Base-by-base conservation (phyloP, 306 rosid genomes). In the Hylodesmum podocarpum region DNA sequence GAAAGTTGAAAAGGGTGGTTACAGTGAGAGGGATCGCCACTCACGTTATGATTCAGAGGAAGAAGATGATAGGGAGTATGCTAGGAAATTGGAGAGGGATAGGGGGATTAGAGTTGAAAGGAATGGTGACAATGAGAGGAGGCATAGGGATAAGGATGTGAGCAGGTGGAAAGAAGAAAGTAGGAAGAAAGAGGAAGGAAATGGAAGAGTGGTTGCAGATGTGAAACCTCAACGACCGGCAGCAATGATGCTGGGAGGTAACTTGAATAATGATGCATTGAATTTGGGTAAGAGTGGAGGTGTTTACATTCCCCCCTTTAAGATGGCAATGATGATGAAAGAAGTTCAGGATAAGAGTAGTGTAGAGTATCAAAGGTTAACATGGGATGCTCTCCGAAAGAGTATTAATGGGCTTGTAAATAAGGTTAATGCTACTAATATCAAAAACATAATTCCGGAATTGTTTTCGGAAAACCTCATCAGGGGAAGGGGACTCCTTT, bases 351-450 rank as follows among this genome's bases (percentile, higher is more conserved):
- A 95, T 47, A 95, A 95, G 79, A 89, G 96, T 70, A 92, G 98
- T 41, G 58, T 81, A 10, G 93, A 95, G 62, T 95, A 95, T 79
- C 98, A 95, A 69, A 78, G 97, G 5, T 72, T 95, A 77, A 95
- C 97, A n/a, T 95, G 97, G 97, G 98, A 95, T 83, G 96, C 97
- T 44, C 86, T 95, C 18, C 85, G 98, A 36, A 92, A 95, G 93
- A 95, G 97, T 55, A 95, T 95, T 46, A 95, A 95, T 67, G 97
- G 97, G 21, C 88, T 95, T 58, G 97, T 95, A 18, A 95, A 95
- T 87, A 95, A 95, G 88, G 99, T 95, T 51, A 95, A 95, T 66
- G 93, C 96, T 21, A 83, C 97, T 8, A 95, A 95, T 70, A 85
- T 95, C 15, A 95, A 92, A 37, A 95, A 92, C 68, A 92, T 95